Evolutionary conservation across 768 basidiomycete species (phyloP).

Genomic region (Rhodotorula paludigena): DNA sequence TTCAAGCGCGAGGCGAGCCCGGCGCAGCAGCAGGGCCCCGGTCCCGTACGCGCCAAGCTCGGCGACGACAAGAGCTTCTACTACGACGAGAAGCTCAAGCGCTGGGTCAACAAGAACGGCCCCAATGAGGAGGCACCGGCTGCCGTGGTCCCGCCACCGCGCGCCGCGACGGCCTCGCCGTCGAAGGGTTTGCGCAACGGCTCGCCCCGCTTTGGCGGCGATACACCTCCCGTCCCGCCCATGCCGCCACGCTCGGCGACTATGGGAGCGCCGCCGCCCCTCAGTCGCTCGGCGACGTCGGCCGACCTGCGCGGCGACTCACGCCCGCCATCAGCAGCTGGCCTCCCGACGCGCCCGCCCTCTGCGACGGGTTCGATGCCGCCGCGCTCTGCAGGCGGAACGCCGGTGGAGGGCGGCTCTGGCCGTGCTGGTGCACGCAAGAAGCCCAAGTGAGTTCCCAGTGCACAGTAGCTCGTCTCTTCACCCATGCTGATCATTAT

Average conservation of each 20-base stretch:
- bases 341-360: not conserved
- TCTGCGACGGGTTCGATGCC: not conserved
- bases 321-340: not conserved
- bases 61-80: slow-evolving; percentile 86
- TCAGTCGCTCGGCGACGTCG: not conserved
- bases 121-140: slow-evolving; percentile 54
- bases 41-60: slow-evolving; percentile 81
- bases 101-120: slow-evolving; percentile 86
- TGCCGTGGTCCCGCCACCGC: slow-evolving; percentile 26
- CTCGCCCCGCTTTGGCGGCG: slow-evolving; percentile 16
- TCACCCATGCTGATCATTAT: too few relatives aligned
- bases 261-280: not conserved
- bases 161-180: slow-evolving; percentile 37
- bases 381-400: not conserved
- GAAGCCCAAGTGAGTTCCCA: not conserved
- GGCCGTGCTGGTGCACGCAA: not conserved
- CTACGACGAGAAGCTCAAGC: slow-evolving; percentile 88
- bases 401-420: not conserved
- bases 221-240: slow-evolving; percentile 24
- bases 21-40: slow-evolving; percentile 51
- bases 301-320: slow-evolving; percentile 1
- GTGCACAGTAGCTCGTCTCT: not conserved
- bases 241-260: slow-evolving; percentile 18
- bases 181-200: slow-evolving; percentile 16
- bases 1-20: slow-evolving; percentile 64